Percentiles rank a stretch among this genome's conserved stretches.
These are phyloP conservation scores for Mortierella antarctica DNA, from an alignment of 192 early-diverging fungal species.

Conservation along the genomic window DNA sequence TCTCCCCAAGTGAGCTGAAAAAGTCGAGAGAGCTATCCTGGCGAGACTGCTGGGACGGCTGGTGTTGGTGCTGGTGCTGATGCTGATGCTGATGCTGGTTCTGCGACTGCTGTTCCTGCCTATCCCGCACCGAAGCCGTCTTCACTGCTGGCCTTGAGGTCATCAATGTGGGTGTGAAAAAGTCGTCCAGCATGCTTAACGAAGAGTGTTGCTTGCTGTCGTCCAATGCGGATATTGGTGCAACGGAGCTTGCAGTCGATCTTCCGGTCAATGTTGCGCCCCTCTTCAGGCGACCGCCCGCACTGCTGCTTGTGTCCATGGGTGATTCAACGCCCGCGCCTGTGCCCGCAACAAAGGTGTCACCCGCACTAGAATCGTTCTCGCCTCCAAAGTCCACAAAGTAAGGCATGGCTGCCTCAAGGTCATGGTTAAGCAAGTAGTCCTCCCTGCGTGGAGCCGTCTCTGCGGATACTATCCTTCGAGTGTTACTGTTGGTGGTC, in stretches of 20 bases:
- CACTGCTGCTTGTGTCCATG: too few relatives aligned
- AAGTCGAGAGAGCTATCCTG: constrained; percentile 30
- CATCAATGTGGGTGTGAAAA: constrained; percentile 29
- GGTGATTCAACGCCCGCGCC: too few relatives aligned
- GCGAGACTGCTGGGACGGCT: constrained; percentile 6
- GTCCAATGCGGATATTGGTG: background rate
- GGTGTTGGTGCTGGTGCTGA: constrained; percentile 9
- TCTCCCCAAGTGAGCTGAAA: constrained; percentile 25
- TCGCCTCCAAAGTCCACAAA: constrained; percentile 24
- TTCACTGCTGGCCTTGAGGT: constrained; percentile 9
- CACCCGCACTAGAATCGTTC: background rate
- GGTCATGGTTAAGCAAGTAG: background rate
- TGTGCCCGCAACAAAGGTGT: too few relatives aligned
- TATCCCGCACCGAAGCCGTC: background rate
- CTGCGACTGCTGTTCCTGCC: constrained; percentile 5
- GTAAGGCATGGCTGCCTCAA: constrained; percentile 3
- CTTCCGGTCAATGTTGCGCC: too few relatives aligned
- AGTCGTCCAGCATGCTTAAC: constrained; percentile 29
- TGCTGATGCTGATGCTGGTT: constrained; percentile 4
- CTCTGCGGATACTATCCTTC: background rate
- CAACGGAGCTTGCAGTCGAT: background rate
- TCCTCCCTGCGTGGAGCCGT: background rate
- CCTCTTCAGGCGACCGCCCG: too few relatives aligned
- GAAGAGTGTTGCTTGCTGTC: constrained; percentile 2
- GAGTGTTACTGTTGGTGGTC: background rate